Base-by-base conservation (phyloP, 139 green algal genomes). In the Chlorella ohadii region DNA sequence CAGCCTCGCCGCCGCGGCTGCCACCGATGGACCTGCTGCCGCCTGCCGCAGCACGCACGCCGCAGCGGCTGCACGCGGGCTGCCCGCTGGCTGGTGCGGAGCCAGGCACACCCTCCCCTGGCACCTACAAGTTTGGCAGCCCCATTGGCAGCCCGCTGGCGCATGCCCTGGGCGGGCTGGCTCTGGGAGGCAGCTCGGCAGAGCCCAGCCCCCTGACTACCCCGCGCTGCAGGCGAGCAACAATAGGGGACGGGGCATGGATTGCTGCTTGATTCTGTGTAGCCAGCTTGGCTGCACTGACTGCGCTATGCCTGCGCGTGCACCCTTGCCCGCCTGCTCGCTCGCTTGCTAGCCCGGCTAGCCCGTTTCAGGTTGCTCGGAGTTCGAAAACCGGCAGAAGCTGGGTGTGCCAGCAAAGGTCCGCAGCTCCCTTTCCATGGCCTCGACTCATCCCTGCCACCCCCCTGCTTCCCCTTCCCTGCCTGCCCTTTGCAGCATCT, bases 91-190 rank as follows among this genome's bases (percentile, higher is more conserved):
- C 5, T 1, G 27, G 16, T 4, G 27, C 65, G 11, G 65, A 31
- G 31, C 65, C 34, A 22, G 20, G 25, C 68, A 75, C 20, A 3
- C 65, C 65, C 27, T 33, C 25, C 23, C 27, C 59, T 13, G 25
- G 59, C 65, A 38, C 47, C 17, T 75, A 55, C 68, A 38, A 56
- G 19, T 75, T 75, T 75, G 68, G 68, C 68, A 75, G 34, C 36
- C 36, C 68, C 68, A 55, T 75, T 17, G 22, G 68, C 34, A 55
- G 68, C 34, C 68, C 68, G 2, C 31, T 38, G 65, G 28, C 68
- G 15, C 33, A 22, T 22, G 68, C 47, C 7, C 36, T 56, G 68
- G 31, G 65, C 31, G 65, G 31, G 6, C 65, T 72, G 65, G 27
- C 28, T 4, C 31, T 72, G 31, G 65, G 27, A 33, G 59, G 59